Conservation (phyloP, 192 early-diverging fungal species). For the Rhizoclosmatium globosum region DNA sequence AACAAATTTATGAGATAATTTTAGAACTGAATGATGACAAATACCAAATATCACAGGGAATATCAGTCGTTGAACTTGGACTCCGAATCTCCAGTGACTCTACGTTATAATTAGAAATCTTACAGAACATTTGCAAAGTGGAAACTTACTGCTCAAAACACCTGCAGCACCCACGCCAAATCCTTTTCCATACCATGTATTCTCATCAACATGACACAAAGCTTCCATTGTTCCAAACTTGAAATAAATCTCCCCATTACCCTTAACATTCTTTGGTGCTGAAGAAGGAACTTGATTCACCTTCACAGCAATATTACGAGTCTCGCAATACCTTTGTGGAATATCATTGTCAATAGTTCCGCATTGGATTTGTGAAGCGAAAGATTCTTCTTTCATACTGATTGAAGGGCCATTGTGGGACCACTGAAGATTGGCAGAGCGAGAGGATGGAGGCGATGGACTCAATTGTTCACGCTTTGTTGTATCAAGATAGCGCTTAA, state of each 20-base stretch:
- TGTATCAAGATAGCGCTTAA: no score
- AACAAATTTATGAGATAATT: not conserved
- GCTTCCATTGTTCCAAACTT: constrained; percentile 20
- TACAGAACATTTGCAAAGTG: not conserved
- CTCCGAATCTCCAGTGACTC: not conserved
- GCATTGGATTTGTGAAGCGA: constrained; percentile 3
- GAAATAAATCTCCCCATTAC: not conserved
- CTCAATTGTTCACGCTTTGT: no score
- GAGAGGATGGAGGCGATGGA: no score
- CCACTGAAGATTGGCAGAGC: no score
- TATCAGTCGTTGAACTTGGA: not conserved
- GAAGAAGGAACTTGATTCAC: constrained; percentile 8
- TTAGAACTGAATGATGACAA: not conserved
- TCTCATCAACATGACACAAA: constrained; percentile 24
- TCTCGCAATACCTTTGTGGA: constrained; percentile 39
- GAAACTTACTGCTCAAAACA: constrained; percentile 27
- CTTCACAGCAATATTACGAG: constrained; percentile 28
- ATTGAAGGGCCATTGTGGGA: no score
- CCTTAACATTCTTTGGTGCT: not conserved
- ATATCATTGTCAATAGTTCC: constrained; percentile 18
- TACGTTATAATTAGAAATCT: not conserved
- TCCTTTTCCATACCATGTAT: constrained; percentile 22
- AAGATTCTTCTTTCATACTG: no score
- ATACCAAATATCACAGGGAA: constrained; percentile 15
- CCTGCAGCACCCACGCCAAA: constrained; percentile 36